Evolutionary conservation across 2,329 filamentous ascomycete species (phyloP), one percentile per base, ranked within the genome.

Genomic region (Venturiaceae sp.): DNA sequence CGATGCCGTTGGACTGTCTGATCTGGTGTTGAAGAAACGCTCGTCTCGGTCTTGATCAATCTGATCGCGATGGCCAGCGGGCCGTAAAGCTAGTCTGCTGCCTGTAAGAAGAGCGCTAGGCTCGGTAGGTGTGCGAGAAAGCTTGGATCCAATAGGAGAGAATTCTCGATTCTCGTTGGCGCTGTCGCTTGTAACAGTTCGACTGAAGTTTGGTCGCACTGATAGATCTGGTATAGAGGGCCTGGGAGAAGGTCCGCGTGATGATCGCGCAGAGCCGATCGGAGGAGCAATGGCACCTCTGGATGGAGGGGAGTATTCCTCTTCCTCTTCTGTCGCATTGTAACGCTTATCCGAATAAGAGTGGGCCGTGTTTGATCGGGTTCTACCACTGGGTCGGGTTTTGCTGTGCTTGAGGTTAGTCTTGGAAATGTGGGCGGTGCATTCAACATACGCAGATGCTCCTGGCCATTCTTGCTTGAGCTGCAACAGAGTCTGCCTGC

Each of bases 401-500:
- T 36, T 41, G 53, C 61, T 39, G n/a, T n/a, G 33, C 26, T 21
- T 23, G n/a, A 30, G 30, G 19, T 37, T 53, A 34, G 23, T 32
- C 30, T 8, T 57, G 56, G 55, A 19, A 19, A 55, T n/a, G 23
- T 5, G 59, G 64, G 60, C 41, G 53, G 19, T 60, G 9, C 30
- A 32, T 19, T 53, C 23, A 36, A 36, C 26, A 52, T 33, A 11
- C 62, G 37, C 78, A 69, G 72, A 84, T 83, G 75, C 77, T 66
- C 77, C 80, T 60, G 85, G 85, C 85, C 86, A 88, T 62, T 88
- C 83, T 64, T 80, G 80, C 75, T 83, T 87, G 62, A 88, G 71
- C 63, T 84, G 82, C 62, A 86, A 64, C 58, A 97, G 81, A 64
- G 95, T 88, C 64, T 96, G 92, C 57, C 88, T 83, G 69, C 90